Percentiles rank a stretch among this genome's conserved stretches.
phyloP scores from a whole-genome alignment of 352 stramenopile species.

The Phytopythium aichiense region DNA sequence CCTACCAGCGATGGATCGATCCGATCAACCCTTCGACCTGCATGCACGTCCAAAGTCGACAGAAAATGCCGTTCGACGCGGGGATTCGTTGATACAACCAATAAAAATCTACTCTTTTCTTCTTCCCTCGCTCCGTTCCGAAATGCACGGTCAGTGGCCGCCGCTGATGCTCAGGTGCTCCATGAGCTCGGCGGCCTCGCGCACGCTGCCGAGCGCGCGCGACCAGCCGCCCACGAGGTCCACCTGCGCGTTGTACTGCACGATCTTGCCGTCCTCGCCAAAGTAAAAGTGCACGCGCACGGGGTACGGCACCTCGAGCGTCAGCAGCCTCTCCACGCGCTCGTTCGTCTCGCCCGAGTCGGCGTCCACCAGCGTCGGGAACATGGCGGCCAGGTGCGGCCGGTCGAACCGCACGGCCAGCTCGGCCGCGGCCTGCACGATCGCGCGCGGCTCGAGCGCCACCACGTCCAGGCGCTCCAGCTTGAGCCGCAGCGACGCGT shows the following conservation, averaged over 20 bases:
- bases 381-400: slow-evolving; percentile 50
- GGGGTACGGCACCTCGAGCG: slow-evolving; percentile 38
- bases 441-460: slow-evolving; percentile 27
- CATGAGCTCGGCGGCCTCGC: slow-evolving; percentile 29
- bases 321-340: slow-evolving; percentile 35
- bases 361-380: slow-evolving; percentile 35
- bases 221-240: slow-evolving; percentile 33
- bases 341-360: slow-evolving; percentile 1
- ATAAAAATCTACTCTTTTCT: neutral
- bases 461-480: slow-evolving; percentile 41
- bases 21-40: too few species aligned
- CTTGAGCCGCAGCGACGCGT: slow-evolving; percentile 37
- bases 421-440: slow-evolving; percentile 20
- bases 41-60: too few species aligned
- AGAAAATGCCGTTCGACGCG: too few species aligned
- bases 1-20: too few species aligned
- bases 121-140: neutral
- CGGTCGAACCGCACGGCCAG: slow-evolving; percentile 40
- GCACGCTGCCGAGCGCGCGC: slow-evolving; percentile 22
- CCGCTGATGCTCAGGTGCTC: slow-evolving; percentile 4
- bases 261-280: slow-evolving; percentile 29
- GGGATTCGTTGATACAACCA: too few species aligned
- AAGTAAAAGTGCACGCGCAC: slow-evolving; percentile 48
- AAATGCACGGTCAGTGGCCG: neutral
- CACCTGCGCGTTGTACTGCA: slow-evolving; percentile 35